Conservation (phyloP, 805 yeast species). For the Cephaloascus fragrans region DNA sequence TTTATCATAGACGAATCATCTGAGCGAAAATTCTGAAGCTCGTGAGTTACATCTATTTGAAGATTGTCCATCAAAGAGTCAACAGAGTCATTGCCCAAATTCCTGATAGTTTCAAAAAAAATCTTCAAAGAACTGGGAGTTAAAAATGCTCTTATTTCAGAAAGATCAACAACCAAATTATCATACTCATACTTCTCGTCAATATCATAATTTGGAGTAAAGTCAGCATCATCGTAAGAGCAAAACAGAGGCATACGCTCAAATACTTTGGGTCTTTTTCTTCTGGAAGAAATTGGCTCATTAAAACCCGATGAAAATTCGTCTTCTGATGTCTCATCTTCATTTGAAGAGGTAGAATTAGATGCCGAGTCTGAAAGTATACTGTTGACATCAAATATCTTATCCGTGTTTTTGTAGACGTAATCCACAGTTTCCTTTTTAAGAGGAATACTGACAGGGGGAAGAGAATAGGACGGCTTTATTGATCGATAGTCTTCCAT, state of each 20-base stretch:
- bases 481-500: slow-evolving; percentile 41
- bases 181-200: slow-evolving; percentile 38
- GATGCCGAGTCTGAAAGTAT: neutral
- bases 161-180: slow-evolving; percentile 45
- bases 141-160: slow-evolving; percentile 33
- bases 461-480: slow-evolving; percentile 52
- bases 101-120: slow-evolving; percentile 23
- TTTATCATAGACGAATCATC: slow-evolving; percentile 27
- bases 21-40: slow-evolving; percentile 23
- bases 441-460: slow-evolving; percentile 54
- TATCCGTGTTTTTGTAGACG: slow-evolving; percentile 19
- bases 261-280: neutral
- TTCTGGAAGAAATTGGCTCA: neutral
- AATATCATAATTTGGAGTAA: slow-evolving; percentile 5
- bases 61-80: slow-evolving; percentile 51
- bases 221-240: slow-evolving; percentile 9
- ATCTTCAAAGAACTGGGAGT: slow-evolving; percentile 35
- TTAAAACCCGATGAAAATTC: neutral
- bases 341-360: neutral
- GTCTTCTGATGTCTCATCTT: neutral
- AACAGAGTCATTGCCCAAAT: slow-evolving; percentile 25
- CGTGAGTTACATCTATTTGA: slow-evolving; percentile 47
- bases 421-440: slow-evolving; percentile 35
- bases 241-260: neutral
- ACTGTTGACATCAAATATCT: too few relatives aligned